Base-by-base conservation (phyloP, 805 yeast species). In the Nadsonia fulvescens region DNA sequence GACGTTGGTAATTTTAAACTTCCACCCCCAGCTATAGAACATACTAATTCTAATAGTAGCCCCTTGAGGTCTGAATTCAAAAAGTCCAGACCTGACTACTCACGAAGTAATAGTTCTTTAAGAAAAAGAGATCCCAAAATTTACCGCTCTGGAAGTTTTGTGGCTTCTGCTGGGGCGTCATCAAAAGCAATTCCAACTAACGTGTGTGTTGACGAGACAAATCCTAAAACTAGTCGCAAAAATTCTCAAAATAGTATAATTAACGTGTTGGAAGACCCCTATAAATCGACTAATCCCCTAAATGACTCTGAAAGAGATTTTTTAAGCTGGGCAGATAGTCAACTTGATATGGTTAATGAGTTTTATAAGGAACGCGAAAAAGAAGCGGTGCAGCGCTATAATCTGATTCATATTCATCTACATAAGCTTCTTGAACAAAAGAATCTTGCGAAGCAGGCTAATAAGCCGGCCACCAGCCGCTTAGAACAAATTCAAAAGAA, bases 381-480 rank as follows among this genome's bases (percentile, higher is more conserved):
- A 15, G 73, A 65, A 13, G 67, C 65, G 1, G 56, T 66, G 22
- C 66, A 64, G 30, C 54, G 86, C 31, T 72, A 62, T 36, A 45
- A 68, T 8, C 40, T 71, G 4, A 42, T 79, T 12, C 76, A 74
- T 42, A 76, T 66, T 37, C 93, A 79, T 45, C 43, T 81, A 22
- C 61, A 60, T 30, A 72, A 70, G 37, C 43, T 75, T 29, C 56
- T 65, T 23, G 72, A 70, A 22, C 77, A 70, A 31, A 29, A 24
- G 15, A 19, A 22, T 30, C 11, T 18, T 32, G n/a, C 30, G 24
- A 8, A 19, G 28, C n/a, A 14, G 31, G 15, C 42, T 32, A 27
- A 15, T 32, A 14, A 39, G 39, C 7, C 22, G 35, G 12, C 30
- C n/a, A n/a, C n/a, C n/a, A n/a, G n/a, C n/a, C n/a, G n/a, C n/a